Percentiles rank a stretch among this genome's conserved stretches.
These are phyloP conservation scores for Fraxinus excelsior DNA, from an alignment of 257 asterid species.

Conservation along the genomic window DNA sequence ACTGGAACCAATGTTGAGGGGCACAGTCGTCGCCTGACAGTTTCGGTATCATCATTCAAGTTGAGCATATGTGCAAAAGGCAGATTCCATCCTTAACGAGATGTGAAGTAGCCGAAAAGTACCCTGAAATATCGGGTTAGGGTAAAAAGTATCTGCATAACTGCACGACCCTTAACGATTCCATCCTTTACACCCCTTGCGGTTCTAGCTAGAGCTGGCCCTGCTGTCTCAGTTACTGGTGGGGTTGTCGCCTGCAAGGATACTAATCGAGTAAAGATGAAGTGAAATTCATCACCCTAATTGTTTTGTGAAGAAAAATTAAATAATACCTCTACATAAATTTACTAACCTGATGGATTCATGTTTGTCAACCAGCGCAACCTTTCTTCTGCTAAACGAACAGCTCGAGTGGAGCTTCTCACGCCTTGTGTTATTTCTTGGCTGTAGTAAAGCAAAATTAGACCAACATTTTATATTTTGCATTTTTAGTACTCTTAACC, in stretches of 20 bases:
- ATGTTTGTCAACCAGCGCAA: constrained; percentile 58
- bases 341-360: constrained; percentile 59
- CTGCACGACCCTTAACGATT: constrained; percentile 66
- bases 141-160: constrained; percentile 59
- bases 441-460: constrained; percentile 34
- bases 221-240: constrained; percentile 36
- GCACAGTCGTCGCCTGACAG: not conserved
- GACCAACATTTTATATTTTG: not conserved
- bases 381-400: constrained; percentile 68
- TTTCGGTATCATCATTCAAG: not conserved
- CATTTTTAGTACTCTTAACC: not conserved
- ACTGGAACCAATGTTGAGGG: not conserved
- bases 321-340: constrained; percentile 6
- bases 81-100: constrained; percentile 26
- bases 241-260: constrained; percentile 60
- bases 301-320: constrained; percentile 4
- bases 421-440: constrained; percentile 28
- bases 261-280: constrained; percentile 77
- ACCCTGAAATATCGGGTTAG: constrained; percentile 51
- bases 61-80: not conserved
- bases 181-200: constrained; percentile 66
- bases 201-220: constrained; percentile 63
- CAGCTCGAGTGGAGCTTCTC: constrained; percentile 77
- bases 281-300: constrained; percentile 40
- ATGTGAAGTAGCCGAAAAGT: constrained; percentile 46